Evolutionary conservation across 345 rosid genomes (phyloP).

Genomic region (Gossypium rotundifolium): DNA sequence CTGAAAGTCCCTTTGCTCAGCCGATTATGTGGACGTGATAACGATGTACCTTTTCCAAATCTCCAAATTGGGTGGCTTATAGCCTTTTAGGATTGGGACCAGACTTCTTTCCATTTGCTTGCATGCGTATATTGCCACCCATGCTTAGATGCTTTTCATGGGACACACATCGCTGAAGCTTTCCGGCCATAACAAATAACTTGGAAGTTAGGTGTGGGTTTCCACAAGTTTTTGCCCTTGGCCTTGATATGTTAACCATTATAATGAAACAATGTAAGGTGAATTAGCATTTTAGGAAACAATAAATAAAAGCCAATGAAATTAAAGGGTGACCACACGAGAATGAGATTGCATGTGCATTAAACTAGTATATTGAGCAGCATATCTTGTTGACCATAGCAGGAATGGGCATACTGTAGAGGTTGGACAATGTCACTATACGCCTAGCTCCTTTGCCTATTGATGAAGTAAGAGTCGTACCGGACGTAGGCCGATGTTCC

Average conservation of each 20-base stretch:
- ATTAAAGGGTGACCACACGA: background rate
- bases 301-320: background rate
- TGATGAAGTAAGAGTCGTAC: background rate
- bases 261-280: background rate
- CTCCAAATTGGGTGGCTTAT: conserved; percentile 26
- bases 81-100: conserved; percentile 11
- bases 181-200: too few relatives aligned
- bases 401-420: too few relatives aligned
- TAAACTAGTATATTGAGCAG: background rate
- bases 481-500: background rate
- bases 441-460: background rate
- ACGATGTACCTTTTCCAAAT: background rate
- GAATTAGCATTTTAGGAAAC: background rate
- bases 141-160: background rate
- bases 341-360: background rate
- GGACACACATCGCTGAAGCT: too few relatives aligned
- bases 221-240: too few relatives aligned
- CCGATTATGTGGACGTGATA: conserved; percentile 23
- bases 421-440: background rate
- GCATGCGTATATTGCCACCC: conserved; percentile 2
- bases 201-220: too few relatives aligned
- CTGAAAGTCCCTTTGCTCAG: conserved; percentile 11
- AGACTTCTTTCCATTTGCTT: background rate
- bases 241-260: too few relatives aligned
- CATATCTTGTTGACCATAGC: background rate